A percentile compares a stretch with the other conserved stretches of the same genome.
Evolutionary conservation across 129 eudicot genomes (phyloP).

Genomic region (Arctium minus): DNA sequence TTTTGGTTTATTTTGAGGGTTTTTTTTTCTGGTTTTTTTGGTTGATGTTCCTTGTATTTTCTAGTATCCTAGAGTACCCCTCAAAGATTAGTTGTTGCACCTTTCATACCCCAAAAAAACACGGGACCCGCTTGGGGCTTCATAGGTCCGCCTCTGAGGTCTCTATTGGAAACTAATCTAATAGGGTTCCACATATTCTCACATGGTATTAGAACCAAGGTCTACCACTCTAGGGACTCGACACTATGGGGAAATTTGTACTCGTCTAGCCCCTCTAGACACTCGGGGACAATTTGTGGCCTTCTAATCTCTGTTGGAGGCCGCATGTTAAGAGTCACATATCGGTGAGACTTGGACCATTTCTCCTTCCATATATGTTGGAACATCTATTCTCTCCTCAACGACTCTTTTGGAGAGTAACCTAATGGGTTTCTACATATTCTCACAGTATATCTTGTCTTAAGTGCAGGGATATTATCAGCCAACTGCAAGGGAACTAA

Average conservation of each 20-base stretch:
- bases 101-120: background rate
- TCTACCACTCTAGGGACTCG: background rate
- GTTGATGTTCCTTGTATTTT: background rate
- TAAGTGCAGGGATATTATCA: constrained; percentile 57
- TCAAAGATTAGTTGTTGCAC: background rate
- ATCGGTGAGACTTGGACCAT: background rate
- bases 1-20: background rate
- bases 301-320: background rate
- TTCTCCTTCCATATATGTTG: background rate
- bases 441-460: background rate
- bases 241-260: background rate
- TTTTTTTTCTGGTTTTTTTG: background rate
- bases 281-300: background rate
- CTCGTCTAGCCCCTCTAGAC: background rate
- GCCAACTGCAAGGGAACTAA: constrained; percentile 69
- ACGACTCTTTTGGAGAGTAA: background rate
- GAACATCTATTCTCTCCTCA: background rate
- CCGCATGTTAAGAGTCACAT: background rate
- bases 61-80: background rate
- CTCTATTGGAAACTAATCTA: background rate
- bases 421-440: background rate
- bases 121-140: background rate
- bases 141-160: background rate
- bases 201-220: background rate
- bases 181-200: background rate